A percentile compares a stretch with the other conserved stretches of the same genome.
Evolutionary conservation across 1,284 basidiomycete genomes (phyloP).

Genomic region (Cutaneotrichosporon sp.): DNA sequence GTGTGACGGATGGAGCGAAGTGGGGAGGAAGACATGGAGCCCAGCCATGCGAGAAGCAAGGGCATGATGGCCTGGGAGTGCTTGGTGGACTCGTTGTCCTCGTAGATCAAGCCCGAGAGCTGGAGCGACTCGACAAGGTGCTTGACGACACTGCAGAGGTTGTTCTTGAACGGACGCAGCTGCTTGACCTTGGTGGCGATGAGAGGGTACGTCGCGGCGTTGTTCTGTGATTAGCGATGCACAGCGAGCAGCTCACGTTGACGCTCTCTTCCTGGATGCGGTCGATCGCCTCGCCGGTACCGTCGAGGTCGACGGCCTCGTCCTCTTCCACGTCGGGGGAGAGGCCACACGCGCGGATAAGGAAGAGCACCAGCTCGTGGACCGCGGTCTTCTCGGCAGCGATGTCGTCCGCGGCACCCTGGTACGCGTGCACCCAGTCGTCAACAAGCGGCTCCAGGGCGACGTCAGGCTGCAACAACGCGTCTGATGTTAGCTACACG

Average conservation of each 20-base stretch:
- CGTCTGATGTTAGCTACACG: constrained; percentile 35
- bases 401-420: constrained; percentile 40
- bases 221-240: constrained; percentile 39
- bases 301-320: constrained; percentile 60
- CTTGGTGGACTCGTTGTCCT: constrained; percentile 67
- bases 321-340: constrained; percentile 57
- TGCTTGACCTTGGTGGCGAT: constrained; percentile 78
- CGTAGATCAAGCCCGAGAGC: constrained; percentile 54
- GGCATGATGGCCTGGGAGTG: constrained; percentile 76
- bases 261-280: constrained; percentile 55
- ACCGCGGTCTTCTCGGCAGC: constrained; percentile 47
- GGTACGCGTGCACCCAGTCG: constrained; percentile 53
- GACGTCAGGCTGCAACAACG: constrained; percentile 47
- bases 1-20: constrained; percentile 96
- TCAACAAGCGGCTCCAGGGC: constrained; percentile 51
- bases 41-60: constrained; percentile 85
- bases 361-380: constrained; percentile 50
- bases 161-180: constrained; percentile 82
- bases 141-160: constrained; percentile 77
- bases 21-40: constrained; percentile 90
- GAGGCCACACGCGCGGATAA: constrained; percentile 51
- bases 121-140: constrained; percentile 64
- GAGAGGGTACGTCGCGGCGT: constrained; percentile 83
- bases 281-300: constrained; percentile 59
- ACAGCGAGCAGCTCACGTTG: constrained; percentile 35